Base-by-base conservation (phyloP, 1,284 basidiomycete genomes). In the Moniliella sp. region DNA sequence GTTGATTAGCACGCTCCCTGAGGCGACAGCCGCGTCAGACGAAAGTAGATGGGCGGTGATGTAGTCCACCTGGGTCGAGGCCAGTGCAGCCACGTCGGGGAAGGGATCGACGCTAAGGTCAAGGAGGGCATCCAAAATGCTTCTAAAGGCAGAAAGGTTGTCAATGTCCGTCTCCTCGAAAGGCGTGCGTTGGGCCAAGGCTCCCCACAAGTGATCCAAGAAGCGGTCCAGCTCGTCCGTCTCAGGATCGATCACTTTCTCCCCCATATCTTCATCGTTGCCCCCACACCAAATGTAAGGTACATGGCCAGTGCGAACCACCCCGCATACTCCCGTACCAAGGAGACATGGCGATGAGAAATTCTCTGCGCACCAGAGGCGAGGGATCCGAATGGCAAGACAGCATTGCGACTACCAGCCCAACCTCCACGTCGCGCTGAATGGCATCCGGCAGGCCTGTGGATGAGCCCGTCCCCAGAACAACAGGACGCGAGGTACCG, bases 271-370 rank as follows among this genome's bases (percentile, higher is more conserved):
- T n/a, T n/a, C n/a, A n/a, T n/a, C n/a, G n/a, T n/a, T n/a, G n/a
- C n/a, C n/a, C n/a, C n/a, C n/a, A n/a, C n/a, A n/a, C n/a, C n/a
- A n/a, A n/a, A n/a, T n/a, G n/a, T 86, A 15, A 82, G 65, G 82
- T 88, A 94, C 0, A 88, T 84, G 34, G 86, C 88, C 18, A 86
- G 74, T 29, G 88, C 79, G 48, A 94, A 84, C 66, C 83, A 83
- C 7, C 88, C 86, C 38, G 82, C 68, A 79, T 86, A 94, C 62
- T 93, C 84, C 56, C 82, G 78, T 10, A 88, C 84, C 14, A 97
- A 67, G 46, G 82, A 82, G 46, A 80, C 32, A 94, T 75, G 25
- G 94, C 69, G 21, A 93, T 73, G 21, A 94, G 69, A 8, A 94
- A 66, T 61, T 97, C 91, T 63, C 93, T 93, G 40, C 91, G 68